A percentile compares a stretch with the other conserved stretches of the same genome.
phyloP scores from a whole-genome alignment of 495 filamentous ascomycete genomes.

The Talaromyces stipitatus region DNA sequence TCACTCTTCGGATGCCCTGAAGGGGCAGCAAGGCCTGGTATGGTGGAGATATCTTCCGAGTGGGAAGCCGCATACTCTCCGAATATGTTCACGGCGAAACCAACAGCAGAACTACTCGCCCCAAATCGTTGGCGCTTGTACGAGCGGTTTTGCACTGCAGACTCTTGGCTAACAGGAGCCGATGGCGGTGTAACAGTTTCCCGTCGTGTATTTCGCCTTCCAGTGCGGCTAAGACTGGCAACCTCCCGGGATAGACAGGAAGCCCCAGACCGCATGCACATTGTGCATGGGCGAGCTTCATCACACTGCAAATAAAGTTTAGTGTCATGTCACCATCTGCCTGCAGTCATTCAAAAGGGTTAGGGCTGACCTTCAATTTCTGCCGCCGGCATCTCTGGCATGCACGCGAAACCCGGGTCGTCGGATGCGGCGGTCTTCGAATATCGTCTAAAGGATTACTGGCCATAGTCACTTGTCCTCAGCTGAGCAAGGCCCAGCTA shows the following conservation, averaged over 20 bases:
- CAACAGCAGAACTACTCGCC: neutral
- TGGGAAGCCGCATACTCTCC: slow-evolving; percentile 1
- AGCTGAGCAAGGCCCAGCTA: too few relatives aligned
- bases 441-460: neutral
- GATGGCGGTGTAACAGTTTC: neutral
- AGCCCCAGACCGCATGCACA: neutral
- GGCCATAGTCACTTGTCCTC: neutral
- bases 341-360: neutral
- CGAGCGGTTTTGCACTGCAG: neutral
- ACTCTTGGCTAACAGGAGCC: neutral
- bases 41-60: slow-evolving; percentile 1
- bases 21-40: neutral
- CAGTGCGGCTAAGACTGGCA: neutral
- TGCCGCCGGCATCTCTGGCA: neutral
- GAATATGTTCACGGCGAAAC: slow-evolving; percentile 1
- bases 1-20: neutral
- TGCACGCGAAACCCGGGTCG: neutral
- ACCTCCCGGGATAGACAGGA: neutral
- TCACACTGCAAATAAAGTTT: neutral
- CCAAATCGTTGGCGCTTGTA: neutral
- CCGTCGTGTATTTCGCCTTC: neutral
- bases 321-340: neutral
- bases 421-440: neutral
- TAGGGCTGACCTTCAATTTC: neutral
- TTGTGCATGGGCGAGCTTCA: slow-evolving; percentile 1